These are phyloP conservation scores for Fusarium brevicatenulatum DNA, from an alignment of 2,329 filamentous ascomycete genomes.

Conservation along the genomic window DNA sequence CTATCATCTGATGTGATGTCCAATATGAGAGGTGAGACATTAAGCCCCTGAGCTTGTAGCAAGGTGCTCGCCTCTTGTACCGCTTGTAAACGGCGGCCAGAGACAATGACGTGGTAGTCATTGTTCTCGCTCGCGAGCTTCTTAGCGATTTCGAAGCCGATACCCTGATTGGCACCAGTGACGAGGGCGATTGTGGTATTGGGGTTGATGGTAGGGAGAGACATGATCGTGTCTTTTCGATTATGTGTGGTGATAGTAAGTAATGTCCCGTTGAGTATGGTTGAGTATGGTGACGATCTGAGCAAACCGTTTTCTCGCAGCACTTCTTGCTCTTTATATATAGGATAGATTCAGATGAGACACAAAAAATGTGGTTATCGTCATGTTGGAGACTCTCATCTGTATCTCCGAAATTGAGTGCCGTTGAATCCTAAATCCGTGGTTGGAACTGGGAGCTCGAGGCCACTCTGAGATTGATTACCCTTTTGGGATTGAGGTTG, in stretches of 20 bases:
- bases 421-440: conserved; percentile 23
- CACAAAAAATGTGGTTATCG: not conserved
- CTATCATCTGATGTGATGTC: conserved; percentile 31
- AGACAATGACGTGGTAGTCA: conserved; percentile 25
- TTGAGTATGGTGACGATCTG: not conserved
- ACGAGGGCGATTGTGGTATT: conserved; percentile 19
- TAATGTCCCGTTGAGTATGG: not conserved
- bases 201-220: conserved; percentile 4
- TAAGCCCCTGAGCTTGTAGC: conserved; percentile 10
- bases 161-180: conserved; percentile 26
- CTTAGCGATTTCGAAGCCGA: conserved; percentile 22
- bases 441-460: conserved; percentile 20
- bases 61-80: conserved; percentile 15
- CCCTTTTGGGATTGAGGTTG: conserved; percentile 16
- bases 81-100: conserved; percentile 5
- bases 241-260: not conserved
- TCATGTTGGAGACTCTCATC: not conserved
- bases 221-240: conserved; percentile 3
- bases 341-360: not conserved
- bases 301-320: not conserved
- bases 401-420: conserved; percentile 8
- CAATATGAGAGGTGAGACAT: conserved; percentile 17
- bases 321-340: conserved; percentile 5
- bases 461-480: conserved; percentile 31
- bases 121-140: conserved; percentile 18